Evolutionary conservation across 495 filamentous ascomycete species (phyloP), one percentile per base, ranked within the genome.

Genomic region (Oidiodendron maius): DNA sequence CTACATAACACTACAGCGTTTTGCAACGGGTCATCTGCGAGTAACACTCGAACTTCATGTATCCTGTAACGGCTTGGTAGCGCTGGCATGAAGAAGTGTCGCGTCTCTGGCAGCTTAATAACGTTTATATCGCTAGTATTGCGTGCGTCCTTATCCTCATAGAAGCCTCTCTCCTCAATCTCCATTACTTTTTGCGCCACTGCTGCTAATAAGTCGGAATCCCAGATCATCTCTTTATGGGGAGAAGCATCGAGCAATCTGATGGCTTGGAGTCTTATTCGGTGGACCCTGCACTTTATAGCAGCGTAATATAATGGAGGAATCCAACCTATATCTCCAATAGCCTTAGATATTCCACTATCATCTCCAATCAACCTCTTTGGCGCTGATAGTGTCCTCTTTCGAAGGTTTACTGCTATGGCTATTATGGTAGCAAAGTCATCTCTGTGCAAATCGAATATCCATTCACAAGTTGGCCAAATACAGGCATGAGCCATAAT

Each of bases 401-500:
- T 61, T 48, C 62, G 67, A 18, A 76, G 24, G 8, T 61, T 40
- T 6, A 61, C 40, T 4, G 69, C 37, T 3, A 58, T 46, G 1
- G 50, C 39, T 30, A 77, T 52, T 0, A 78, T 57, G 3, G 44
- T 32, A 3, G 56, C 37, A 40, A 80, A 80, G 4, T 61, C 37
- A 2, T 48, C 21, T 0, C 67, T 71, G 35, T 71, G 60, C 0
- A 47, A 22, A 51, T 78, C 76, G 38, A 67, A 78, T 3, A 60
- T 54, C 17, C 51, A 58, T 58, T 78, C 71, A 17, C 64, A 52
- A 12, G 45, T 36, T 2, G 46, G 40, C 1, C 44, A 57, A 2
- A 76, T 55, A 39, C 66, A 68, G 0, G 68, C 70, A 16, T 60
- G 59, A 4, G 52, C 45, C 64, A 76, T 76, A 46, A 80, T 70